A percentile compares a stretch with the other conserved stretches of the same genome.
Evolutionary conservation across 2,329 filamentous ascomycete species (phyloP).

Genomic region (Amylocarpus encephaloides): DNA sequence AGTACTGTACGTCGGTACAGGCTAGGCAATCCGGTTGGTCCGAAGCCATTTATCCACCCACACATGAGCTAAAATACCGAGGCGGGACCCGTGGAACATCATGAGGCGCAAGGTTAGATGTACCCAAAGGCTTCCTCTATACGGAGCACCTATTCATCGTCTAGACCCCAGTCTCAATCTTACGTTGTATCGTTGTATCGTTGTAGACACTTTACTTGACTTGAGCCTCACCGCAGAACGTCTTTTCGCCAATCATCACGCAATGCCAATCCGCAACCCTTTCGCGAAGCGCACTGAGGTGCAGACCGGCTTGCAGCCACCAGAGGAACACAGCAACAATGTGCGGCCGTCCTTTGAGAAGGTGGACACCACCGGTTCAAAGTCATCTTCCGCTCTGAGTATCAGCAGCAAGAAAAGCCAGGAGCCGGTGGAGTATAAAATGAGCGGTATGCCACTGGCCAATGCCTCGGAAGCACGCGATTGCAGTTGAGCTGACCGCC

Average conservation of each 20-base stretch:
- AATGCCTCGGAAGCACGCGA: too few species aligned
- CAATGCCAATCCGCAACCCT: constrained; percentile 67
- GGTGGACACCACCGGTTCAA: constrained; percentile 56
- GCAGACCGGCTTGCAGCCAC: constrained; percentile 18
- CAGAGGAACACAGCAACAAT: constrained; percentile 48
- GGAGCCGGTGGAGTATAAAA: constrained; percentile 68
- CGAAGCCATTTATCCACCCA: background rate
- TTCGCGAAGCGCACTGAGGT: constrained; percentile 53
- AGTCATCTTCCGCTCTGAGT: constrained; percentile 55
- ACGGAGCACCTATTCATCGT: background rate
- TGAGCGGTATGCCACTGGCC: constrained; percentile 60
- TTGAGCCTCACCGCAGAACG: too few species aligned
- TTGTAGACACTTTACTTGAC: too few species aligned
- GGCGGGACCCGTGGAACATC: background rate
- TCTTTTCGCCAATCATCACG: constrained; percentile 14
- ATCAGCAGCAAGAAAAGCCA: constrained; percentile 53
- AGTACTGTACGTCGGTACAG: too few species aligned
- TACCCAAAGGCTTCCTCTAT: background rate
- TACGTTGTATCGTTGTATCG: background rate
- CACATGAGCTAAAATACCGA: background rate
- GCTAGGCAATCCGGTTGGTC: background rate
- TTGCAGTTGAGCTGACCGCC: constrained; percentile 9
- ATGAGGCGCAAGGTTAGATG: background rate
- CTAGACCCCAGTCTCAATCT: background rate
- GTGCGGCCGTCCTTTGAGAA: constrained; percentile 51